These are phyloP conservation scores for Chalaropsis thielavioides DNA, from an alignment of 2,329 filamentous ascomycete genomes.

Conservation along the genomic window DNA sequence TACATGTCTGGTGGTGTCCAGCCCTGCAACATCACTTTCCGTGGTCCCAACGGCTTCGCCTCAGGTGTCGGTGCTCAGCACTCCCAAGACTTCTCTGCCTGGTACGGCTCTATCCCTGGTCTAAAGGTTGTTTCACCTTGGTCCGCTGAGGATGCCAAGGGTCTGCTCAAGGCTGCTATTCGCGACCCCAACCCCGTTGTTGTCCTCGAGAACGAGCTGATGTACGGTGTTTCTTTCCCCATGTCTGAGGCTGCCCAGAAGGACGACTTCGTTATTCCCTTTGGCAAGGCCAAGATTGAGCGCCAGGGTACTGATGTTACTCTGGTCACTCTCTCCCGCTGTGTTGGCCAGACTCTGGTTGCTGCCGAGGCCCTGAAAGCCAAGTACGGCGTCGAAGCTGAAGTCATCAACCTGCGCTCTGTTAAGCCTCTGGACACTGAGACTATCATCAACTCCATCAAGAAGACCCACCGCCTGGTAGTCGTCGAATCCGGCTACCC, in stretches of 20 bases:
- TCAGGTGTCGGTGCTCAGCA: conserved; percentile 92
- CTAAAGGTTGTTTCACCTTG: conserved; percentile 94
- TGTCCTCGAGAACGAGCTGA: conserved; percentile 73
- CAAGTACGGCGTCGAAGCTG: conserved; percentile 88
- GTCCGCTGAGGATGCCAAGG: conserved; percentile 97
- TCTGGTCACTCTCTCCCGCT: conserved; percentile 86
- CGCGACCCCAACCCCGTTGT: conserved; percentile 95
- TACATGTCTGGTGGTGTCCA: conserved; percentile 99
- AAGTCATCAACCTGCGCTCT: conserved; percentile 96
- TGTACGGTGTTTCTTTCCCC: conserved; percentile 90
- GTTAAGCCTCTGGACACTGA: conserved; percentile 95
- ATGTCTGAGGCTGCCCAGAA: conserved; percentile 96
- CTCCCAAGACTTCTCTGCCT: conserved; percentile 96
- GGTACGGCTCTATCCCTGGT: conserved; percentile 96
- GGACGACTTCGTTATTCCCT: conserved; percentile 90
- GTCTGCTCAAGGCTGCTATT: conserved; percentile 92
- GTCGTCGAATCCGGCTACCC: conserved; percentile 93
- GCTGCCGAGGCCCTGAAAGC: conserved; percentile 87
- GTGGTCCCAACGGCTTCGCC: conserved; percentile 96
- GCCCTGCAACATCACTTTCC: conserved; percentile 99
- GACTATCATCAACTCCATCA: conserved; percentile 88
- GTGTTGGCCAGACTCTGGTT: conserved; percentile 77
- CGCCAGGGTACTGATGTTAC: conserved; percentile 90
- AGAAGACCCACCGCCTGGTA: conserved; percentile 92
- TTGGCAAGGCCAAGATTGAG: conserved; percentile 99